Evolutionary conservation across 2,329 filamentous ascomycete genomes (phyloP).

Genomic region (Stachybotrys echinatus): DNA sequence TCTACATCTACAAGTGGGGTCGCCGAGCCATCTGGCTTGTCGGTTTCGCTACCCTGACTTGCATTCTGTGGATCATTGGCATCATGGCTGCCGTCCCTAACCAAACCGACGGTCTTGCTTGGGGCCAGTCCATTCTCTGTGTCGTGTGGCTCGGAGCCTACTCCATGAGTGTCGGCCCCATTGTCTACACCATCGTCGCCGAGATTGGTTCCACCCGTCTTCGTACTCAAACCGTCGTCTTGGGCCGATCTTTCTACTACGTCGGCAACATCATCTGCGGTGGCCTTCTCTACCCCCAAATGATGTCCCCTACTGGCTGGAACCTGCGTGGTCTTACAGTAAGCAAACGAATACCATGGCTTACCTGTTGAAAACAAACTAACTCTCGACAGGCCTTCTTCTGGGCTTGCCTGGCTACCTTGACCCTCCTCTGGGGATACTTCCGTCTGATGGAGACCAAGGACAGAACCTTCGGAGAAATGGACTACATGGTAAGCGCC

Average conservation of each 20-base stretch:
- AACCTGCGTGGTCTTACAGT: slow-evolving; percentile 33
- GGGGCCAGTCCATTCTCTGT: slow-evolving; percentile 34
- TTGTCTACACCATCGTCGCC: slow-evolving; percentile 36
- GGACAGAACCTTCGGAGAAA: slow-evolving; percentile 37
- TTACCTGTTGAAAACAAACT: neutral
- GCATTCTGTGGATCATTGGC: slow-evolving; percentile 37
- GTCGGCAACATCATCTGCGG: slow-evolving; percentile 34
- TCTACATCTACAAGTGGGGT: slow-evolving; percentile 34
- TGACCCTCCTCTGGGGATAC: slow-evolving; percentile 34
- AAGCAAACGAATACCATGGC: slow-evolving; percentile 2
- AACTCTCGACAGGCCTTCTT: slow-evolving; percentile 30
- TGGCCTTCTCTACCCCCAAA: slow-evolving; percentile 30
- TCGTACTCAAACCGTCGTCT: slow-evolving; percentile 35
- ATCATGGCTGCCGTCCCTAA: slow-evolving; percentile 29
- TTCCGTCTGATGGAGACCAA: slow-evolving; percentile 40
- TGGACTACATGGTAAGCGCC: slow-evolving; percentile 33
- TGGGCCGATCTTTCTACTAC: slow-evolving; percentile 34
- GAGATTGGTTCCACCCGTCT: slow-evolving; percentile 37
- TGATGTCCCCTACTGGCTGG: slow-evolving; percentile 33
- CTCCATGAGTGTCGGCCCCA: slow-evolving; percentile 37
- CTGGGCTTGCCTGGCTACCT: slow-evolving; percentile 29
- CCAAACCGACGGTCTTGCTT: slow-evolving; percentile 27
- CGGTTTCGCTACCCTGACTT: slow-evolving; percentile 29
- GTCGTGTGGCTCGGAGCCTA: slow-evolving; percentile 39
- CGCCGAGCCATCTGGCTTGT: slow-evolving; percentile 36